A percentile compares a stretch with the other conserved stretches of the same genome.
Evolutionary conservation across 169 alveolate genomes (phyloP).

Genomic region (Plasmodium falciparum): DNA sequence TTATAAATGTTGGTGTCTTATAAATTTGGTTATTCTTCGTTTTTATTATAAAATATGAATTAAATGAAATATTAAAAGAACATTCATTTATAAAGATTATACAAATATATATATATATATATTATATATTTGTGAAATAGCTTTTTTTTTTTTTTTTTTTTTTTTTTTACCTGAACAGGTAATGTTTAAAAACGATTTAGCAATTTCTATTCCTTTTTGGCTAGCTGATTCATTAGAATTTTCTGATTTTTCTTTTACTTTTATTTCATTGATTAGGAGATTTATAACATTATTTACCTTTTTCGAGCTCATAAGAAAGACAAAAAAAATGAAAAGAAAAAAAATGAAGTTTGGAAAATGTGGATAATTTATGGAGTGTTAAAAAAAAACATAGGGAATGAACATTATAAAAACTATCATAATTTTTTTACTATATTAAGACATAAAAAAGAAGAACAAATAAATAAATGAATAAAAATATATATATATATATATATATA

Average conservation of each 20-base stretch:
- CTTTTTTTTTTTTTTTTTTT: not conserved
- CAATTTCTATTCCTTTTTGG: slow-evolving; percentile 62
- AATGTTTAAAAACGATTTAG: slow-evolving; percentile 71
- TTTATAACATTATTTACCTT: slow-evolving; percentile 59
- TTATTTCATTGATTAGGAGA: slow-evolving; percentile 73
- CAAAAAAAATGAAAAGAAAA: not conserved
- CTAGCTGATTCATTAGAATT: slow-evolving; percentile 29
- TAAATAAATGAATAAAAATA: not conserved
- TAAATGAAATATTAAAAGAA: too few relatives aligned
- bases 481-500: slow-evolving; percentile 3
- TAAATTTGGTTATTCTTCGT: too few relatives aligned
- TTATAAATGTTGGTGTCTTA: too few relatives aligned
- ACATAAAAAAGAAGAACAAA: not conserved
- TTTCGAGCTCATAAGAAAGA: slow-evolving; percentile 47
- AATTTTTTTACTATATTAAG: too few relatives aligned
- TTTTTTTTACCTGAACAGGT: slow-evolving; percentile 55
- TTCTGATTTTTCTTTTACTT: slow-evolving; percentile 49
- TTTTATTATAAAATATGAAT: too few relatives aligned
- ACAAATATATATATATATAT: too few relatives aligned
- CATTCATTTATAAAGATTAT: too few relatives aligned
- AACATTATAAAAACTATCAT: too few relatives aligned
- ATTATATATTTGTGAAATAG: too few relatives aligned
- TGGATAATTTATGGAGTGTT: too few relatives aligned
- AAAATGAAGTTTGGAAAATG: too few relatives aligned
- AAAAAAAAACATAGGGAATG: too few relatives aligned